Conservation (phyloP, 306 rosid species). For the Rosa rugosa region DNA sequence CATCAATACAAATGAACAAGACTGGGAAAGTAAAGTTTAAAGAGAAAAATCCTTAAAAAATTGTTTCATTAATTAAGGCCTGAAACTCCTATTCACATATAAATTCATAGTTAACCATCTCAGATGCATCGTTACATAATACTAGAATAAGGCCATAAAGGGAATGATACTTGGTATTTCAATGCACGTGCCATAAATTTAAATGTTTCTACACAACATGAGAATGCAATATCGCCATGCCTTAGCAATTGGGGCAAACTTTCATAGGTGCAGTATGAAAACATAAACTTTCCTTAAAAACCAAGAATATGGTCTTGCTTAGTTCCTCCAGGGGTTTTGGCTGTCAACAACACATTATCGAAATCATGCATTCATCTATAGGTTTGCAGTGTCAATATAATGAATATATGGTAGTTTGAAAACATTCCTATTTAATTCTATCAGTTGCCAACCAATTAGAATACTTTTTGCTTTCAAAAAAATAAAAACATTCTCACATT, state of each 20-base stretch:
- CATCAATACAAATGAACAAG: background rate
- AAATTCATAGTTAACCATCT: background rate
- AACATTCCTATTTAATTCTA: background rate
- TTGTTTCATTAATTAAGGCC: background rate
- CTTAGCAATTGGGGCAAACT: background rate
- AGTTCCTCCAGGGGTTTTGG: background rate
- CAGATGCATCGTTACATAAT: background rate
- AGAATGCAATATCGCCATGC: background rate
- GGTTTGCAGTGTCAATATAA: background rate
- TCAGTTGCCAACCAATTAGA: background rate
- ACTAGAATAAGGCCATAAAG: background rate
- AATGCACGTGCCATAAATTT: background rate
- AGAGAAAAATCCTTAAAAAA: background rate
- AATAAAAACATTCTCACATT: background rate
- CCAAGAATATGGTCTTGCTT: background rate
- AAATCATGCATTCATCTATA: background rate
- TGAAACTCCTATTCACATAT: background rate
- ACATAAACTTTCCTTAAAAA: background rate
- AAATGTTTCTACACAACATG: background rate
- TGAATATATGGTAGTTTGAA: background rate
- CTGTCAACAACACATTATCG: background rate
- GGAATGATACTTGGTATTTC: background rate
- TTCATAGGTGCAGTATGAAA: background rate
- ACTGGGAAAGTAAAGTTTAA: background rate
- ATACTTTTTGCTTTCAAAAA: background rate